phyloP scores from a whole-genome alignment of 2,329 filamentous ascomycete species.

The Talaromyces rugulosus region DNA sequence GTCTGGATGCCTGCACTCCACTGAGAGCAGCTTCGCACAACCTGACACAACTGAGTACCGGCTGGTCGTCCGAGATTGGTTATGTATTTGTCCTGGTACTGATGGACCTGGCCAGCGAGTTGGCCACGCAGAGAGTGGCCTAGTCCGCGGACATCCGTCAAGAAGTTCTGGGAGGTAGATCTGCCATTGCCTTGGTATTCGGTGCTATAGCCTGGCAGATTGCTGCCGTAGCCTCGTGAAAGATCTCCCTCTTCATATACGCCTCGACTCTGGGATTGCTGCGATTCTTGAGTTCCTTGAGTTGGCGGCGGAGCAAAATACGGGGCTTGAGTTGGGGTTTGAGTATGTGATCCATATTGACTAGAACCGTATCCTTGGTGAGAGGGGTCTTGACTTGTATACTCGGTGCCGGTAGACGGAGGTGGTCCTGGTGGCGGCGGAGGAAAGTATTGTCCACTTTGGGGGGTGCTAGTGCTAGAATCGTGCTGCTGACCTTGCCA shows the following conservation, averaged over 20 bases:
- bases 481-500: conserved; percentile 1
- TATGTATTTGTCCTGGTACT: conserved; percentile 37
- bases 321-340: conserved; percentile 22
- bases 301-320: conserved; percentile 41
- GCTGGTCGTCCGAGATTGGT: conserved; percentile 14
- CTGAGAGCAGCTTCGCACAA: conserved; percentile 77
- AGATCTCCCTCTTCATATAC: conserved; percentile 27
- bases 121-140: conserved; percentile 31
- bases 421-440: conserved; percentile 36
- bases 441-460: conserved; percentile 33
- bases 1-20: conserved; percentile 91
- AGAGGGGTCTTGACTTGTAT: conserved; percentile 2
- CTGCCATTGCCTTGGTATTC: conserved; percentile 8
- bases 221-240: conserved; percentile 25
- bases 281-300: conserved; percentile 27
- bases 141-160: conserved; percentile 34
- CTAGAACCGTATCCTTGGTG: conserved; percentile 2
- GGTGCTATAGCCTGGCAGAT: background rate
- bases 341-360: conserved; percentile 3
- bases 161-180: conserved; percentile 31
- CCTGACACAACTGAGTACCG: conserved; percentile 36
- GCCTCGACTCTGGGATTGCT: conserved; percentile 31
- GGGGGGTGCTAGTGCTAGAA: conserved; percentile 15
- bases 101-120: conserved; percentile 35
- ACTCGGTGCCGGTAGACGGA: conserved; percentile 13